Conservation (phyloP, 192 early-diverging fungal genomes). For the Linnemannia zychae region DNA sequence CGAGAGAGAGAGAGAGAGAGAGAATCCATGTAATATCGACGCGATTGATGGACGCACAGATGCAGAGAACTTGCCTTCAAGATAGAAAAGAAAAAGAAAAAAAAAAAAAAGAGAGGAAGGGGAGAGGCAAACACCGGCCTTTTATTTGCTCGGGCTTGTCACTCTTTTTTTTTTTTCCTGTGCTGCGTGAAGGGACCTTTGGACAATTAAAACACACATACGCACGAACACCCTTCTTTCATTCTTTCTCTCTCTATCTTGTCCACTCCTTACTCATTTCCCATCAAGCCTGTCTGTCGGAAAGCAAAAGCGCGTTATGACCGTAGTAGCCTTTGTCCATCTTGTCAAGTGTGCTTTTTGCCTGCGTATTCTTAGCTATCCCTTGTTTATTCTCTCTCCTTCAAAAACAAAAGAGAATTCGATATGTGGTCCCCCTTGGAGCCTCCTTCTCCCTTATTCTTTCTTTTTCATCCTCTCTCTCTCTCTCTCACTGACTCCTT, state of each 20-base stretch:
- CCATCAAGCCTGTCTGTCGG: conserved; percentile 5
- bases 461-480: not conserved
- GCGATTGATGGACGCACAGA: not conserved
- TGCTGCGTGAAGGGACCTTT: no score
- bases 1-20: no score
- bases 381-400: not conserved
- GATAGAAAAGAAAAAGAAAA: not conserved
- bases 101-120: not conserved
- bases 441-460: conserved; percentile 25
- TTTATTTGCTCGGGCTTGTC: not conserved
- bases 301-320: not conserved
- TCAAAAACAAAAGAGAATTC: conserved; percentile 4
- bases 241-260: not conserved
- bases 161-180: not conserved
- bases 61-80: not conserved
- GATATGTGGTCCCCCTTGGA: conserved; percentile 17
- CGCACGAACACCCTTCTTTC: not conserved
- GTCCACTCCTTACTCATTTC: not conserved
- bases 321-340: not conserved
- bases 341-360: not conserved
- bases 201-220: not conserved
- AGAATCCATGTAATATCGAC: not conserved
- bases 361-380: not conserved
- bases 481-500: not conserved
- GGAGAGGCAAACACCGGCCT: not conserved